Evolutionary conservation across 2,329 filamentous ascomycete species (phyloP).

Genomic region (Chaetomium sp.): DNA sequence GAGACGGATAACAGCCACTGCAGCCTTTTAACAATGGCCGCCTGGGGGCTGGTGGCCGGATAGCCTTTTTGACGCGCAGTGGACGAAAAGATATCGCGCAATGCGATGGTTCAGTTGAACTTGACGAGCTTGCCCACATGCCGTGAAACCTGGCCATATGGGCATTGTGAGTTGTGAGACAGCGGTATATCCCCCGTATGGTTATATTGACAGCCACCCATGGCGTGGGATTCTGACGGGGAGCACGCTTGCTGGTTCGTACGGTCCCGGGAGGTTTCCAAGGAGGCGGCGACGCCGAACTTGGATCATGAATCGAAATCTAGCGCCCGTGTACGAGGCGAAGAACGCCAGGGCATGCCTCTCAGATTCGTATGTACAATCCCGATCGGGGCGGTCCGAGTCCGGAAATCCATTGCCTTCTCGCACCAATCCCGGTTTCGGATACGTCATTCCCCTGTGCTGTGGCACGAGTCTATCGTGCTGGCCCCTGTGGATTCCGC

Average conservation of each 20-base stretch:
- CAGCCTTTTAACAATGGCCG: neutral
- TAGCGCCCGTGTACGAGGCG: neutral
- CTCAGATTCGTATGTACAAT: neutral
- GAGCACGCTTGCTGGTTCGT: neutral
- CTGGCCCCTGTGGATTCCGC: neutral
- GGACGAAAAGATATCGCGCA: neutral
- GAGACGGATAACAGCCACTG: conserved; percentile 2
- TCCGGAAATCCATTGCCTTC: neutral
- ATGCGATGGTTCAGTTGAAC: neutral
- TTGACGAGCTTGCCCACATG: neutral
- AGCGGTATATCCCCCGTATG: conserved; percentile 11
- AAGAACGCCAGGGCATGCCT: neutral
- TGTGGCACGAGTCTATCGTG: neutral
- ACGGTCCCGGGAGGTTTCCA: neutral
- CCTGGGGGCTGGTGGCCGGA: neutral
- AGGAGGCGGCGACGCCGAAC: conserved; percentile 3
- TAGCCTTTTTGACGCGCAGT: neutral
- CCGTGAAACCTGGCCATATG: conserved; percentile 6
- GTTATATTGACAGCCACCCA: neutral
- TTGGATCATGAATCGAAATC: neutral
- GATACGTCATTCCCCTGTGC: neutral
- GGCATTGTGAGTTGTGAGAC: neutral
- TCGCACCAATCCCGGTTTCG: neutral
- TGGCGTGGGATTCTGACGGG: neutral
- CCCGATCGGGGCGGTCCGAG: neutral